A percentile compares a stretch with the other conserved stretches of the same genome.
Conservation (phyloP, 1,284 basidiomycete genomes). For the Fomitopsis betulina region DNA sequence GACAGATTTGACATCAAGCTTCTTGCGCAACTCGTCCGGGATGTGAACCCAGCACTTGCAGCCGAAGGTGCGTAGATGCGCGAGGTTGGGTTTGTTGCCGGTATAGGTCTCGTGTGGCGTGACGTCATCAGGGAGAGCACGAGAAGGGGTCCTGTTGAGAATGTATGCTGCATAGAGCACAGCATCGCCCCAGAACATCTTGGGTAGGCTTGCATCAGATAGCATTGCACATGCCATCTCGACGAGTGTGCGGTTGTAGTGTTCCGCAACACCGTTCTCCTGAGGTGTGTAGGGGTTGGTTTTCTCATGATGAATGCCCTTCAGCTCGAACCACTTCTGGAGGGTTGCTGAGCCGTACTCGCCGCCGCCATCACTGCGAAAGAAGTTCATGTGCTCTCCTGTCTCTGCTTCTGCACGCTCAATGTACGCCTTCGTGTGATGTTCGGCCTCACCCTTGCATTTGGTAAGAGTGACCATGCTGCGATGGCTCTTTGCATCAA, state of each 20-base stretch:
- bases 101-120: slow-evolving; percentile 16
- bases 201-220: slow-evolving; percentile 18
- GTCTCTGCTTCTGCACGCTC: too few species aligned
- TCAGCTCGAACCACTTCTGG: slow-evolving; percentile 9
- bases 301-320: slow-evolving; percentile 25
- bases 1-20: slow-evolving; percentile 17
- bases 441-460: too few species aligned
- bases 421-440: too few species aligned
- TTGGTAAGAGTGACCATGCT: too few species aligned
- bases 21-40: slow-evolving; percentile 12
- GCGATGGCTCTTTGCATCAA: too few species aligned
- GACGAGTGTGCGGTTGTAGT: slow-evolving; percentile 23
- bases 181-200: not conserved
- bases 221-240: slow-evolving; percentile 22
- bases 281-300: slow-evolving; percentile 15
- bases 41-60: slow-evolving; percentile 16
- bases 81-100: slow-evolving; percentile 14
- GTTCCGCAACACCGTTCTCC: slow-evolving; percentile 25
- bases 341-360: slow-evolving; percentile 19
- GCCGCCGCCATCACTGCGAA: slow-evolving; percentile 27
- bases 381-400: too few species aligned
- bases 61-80: slow-evolving; percentile 16
- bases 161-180: slow-evolving; percentile 12
- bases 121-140: not conserved
- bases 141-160: not conserved